Percentiles rank a stretch among this genome's conserved stretches.
phyloP scores from a whole-genome alignment of 1,284 basidiomycete species.

The Coniferiporia sulphurascens region DNA sequence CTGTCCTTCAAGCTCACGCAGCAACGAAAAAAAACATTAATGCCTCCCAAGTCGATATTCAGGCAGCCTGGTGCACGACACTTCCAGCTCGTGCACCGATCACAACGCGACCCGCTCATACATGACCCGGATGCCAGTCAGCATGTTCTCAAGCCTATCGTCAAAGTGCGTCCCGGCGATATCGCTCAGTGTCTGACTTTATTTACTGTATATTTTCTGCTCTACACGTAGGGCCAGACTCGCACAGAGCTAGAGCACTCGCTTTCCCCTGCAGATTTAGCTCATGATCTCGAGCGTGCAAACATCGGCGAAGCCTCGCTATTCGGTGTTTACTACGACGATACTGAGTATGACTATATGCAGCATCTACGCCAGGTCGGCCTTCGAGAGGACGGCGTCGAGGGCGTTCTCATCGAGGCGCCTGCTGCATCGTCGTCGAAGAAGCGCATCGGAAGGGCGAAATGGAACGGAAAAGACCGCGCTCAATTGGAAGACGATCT shows the following conservation, averaged over 20 bases:
- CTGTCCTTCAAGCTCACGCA: not conserved
- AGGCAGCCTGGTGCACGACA: constrained; percentile 85
- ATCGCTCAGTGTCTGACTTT: not conserved
- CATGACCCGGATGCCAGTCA: constrained; percentile 88
- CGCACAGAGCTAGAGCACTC: constrained; percentile 66
- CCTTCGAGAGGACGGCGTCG: constrained; percentile 67
- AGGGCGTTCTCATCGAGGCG: constrained; percentile 72
- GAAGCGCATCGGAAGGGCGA: constrained; percentile 25
- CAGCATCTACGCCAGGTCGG: constrained; percentile 86
- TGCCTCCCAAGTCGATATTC: constrained; percentile 67
- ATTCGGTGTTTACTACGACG: constrained; percentile 95
- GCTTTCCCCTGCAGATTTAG: constrained; percentile 57
- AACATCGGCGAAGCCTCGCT: constrained; percentile 83
- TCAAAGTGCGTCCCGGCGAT: constrained; percentile 45
- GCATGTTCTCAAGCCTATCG: constrained; percentile 84
- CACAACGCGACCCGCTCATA: constrained; percentile 92
- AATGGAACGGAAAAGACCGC: constrained; percentile 32
- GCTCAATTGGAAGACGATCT: constrained; percentile 27
- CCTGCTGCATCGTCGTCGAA: constrained; percentile 35
- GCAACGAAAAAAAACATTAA: no score
- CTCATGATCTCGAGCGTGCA: constrained; percentile 36
- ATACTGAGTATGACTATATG: constrained; percentile 99
- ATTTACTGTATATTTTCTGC: not conserved
- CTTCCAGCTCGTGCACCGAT: constrained; percentile 96
- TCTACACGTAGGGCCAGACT: constrained; percentile 59